phyloP scores from a whole-genome alignment of 1,139 yeast genomes.

The Diutina sp. region DNA sequence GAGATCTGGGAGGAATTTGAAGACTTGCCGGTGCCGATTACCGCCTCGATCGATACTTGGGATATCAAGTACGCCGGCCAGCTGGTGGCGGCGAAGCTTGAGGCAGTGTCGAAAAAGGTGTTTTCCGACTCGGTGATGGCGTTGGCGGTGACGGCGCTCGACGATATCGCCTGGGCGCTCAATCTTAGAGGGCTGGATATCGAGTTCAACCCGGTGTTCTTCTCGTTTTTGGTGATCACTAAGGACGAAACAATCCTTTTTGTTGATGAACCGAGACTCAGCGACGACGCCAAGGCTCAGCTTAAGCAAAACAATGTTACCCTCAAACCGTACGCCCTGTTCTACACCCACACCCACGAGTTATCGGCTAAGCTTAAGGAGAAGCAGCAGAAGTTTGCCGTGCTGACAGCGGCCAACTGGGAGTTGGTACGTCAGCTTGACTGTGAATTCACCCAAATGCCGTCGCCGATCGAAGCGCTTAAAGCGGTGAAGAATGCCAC shows the following conservation, averaged over 20 bases:
- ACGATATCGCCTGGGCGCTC: slow-evolving; percentile 88
- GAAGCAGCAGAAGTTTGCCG: slow-evolving; percentile 32
- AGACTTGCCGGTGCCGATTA: slow-evolving; percentile 32
- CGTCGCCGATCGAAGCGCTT: slow-evolving; percentile 57
- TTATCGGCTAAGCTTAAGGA: slow-evolving; percentile 29
- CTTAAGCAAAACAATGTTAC: slow-evolving; percentile 27
- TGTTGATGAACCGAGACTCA: slow-evolving; percentile 31
- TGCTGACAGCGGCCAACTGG: slow-evolving; percentile 65
- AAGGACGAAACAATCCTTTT: slow-evolving; percentile 43
- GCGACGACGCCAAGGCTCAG: slow-evolving; percentile 17
- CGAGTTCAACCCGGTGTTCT: slow-evolving; percentile 85
- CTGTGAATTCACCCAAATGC: slow-evolving; percentile 28
- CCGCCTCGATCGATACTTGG: slow-evolving; percentile 24
- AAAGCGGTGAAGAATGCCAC: slow-evolving; percentile 66
- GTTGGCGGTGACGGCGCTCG: slow-evolving; percentile 61
- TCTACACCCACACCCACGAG: slow-evolving; percentile 41
- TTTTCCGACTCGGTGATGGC: slow-evolving; percentile 26
- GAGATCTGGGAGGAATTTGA: slow-evolving; percentile 54
- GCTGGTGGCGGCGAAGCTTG: slow-evolving; percentile 28
- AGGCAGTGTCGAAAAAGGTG: slow-evolving; percentile 23
- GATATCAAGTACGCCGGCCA: slow-evolving; percentile 37
- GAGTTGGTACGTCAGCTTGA: slow-evolving; percentile 49
- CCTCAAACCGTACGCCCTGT: slow-evolving; percentile 38
- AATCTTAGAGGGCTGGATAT: slow-evolving; percentile 82
- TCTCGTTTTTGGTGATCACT: slow-evolving; percentile 58